Percentiles rank a stretch among this genome's conserved stretches.
Evolutionary conservation across 225 moss, liverwort and hornwort species (phyloP).

Genomic region (Climacium dendroides): DNA sequence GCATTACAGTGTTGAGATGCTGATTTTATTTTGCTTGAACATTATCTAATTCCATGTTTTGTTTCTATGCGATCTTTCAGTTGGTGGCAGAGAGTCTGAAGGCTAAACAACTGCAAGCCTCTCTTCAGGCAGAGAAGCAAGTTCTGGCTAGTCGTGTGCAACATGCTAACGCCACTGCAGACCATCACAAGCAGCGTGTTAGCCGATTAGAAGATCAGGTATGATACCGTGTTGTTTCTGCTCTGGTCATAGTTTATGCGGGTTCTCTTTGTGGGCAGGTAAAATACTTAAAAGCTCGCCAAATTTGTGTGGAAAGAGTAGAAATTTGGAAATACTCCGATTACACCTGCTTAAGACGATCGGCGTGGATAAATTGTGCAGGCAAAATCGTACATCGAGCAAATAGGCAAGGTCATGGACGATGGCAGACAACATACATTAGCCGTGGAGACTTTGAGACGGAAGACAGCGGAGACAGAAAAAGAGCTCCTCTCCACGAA

Average conservation of each 20-base stretch:
- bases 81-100: constrained; percentile 96
- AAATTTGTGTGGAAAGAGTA: neutral
- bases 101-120: constrained; percentile 83
- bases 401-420: constrained; percentile 67
- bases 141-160: constrained; percentile 77
- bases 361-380: constrained; percentile 11
- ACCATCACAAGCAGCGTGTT: constrained; percentile 73
- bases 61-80: constrained; percentile 18
- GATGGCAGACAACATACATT: constrained; percentile 63
- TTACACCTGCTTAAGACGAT: neutral
- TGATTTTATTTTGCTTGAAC: neutral
- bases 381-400: constrained; percentile 70
- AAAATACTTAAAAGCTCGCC: neutral
- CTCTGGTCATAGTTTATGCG: neutral
- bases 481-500: constrained; percentile 66
- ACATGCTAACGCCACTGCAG: constrained; percentile 64
- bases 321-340: neutral
- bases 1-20: neutral
- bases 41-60: neutral
- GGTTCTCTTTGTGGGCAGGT: neutral
- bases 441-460: constrained; percentile 58
- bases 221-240: neutral
- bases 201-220: constrained; percentile 96
- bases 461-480: constrained; percentile 70
- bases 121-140: constrained; percentile 83